phyloP scores from a whole-genome alignment of 2,329 filamentous ascomycete genomes.

The Colletotrichum viniferum region DNA sequence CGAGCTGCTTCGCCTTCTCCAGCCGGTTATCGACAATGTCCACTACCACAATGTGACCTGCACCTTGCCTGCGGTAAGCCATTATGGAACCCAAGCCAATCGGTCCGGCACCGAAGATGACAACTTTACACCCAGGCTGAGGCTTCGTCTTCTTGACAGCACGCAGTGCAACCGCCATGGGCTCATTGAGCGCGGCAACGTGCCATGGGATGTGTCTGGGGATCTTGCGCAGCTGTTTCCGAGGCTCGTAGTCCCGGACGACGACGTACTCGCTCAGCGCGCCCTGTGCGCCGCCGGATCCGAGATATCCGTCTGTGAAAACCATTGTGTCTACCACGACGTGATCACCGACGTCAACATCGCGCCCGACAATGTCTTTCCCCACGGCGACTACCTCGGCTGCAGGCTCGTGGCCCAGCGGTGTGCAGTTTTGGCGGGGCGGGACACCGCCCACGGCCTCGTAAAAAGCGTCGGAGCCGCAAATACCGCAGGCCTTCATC shows the following conservation, averaged over 20 bases:
- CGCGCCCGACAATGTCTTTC: background rate
- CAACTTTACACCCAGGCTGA: background rate
- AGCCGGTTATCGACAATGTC: background rate
- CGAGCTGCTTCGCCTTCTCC: background rate
- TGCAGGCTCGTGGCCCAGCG: background rate
- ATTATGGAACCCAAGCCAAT: background rate
- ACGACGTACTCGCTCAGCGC: constrained; percentile 1
- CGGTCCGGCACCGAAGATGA: background rate
- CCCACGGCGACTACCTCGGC: background rate
- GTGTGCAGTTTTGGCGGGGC: background rate
- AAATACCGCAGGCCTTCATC: constrained; percentile 2
- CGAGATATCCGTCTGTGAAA: background rate
- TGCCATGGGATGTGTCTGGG: background rate
- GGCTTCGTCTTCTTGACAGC: background rate
- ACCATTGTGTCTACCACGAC: background rate
- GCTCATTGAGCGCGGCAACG: background rate
- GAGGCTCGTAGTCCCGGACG: background rate
- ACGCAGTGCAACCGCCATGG: background rate
- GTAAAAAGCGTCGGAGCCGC: background rate
- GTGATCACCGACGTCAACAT: background rate
- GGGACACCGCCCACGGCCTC: background rate
- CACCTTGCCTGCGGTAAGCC: background rate
- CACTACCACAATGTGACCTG: background rate
- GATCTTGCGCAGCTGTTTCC: background rate
- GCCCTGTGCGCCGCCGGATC: background rate